Base-by-base conservation (phyloP, 2,329 filamentous ascomycete species). In the Trichoderma asperellum region DNA sequence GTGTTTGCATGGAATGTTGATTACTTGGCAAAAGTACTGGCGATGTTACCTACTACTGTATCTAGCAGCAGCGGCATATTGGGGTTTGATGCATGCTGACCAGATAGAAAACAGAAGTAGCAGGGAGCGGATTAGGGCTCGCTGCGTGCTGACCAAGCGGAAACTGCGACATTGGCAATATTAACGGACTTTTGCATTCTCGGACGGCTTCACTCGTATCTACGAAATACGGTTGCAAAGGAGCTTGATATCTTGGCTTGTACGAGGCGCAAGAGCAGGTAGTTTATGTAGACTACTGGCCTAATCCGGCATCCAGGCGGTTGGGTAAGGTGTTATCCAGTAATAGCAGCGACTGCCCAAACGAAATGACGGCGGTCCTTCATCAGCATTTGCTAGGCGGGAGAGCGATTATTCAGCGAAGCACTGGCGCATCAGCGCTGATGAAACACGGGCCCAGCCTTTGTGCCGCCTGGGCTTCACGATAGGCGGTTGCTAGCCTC, bases 361-460 rank as follows among this genome's bases (percentile, higher is more conserved):
- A 66, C 55, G 64, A 67, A 67, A 67, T 67, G 64, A 58, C 35
- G 32, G 40, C 21, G 53, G 64, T 67, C 55, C 64, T 67, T 67
- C 64, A 67, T 67, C 64, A 58, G n/a, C 21, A 56, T 21, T 67
- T 59, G 64, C 52, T 55, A 67, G 64, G 55, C 40, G 40, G 40
- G 55, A n/a, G 64, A 11, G 21, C 8, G 21, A 64, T 57, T 57
- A 65, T 67, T 47, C 62, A 56, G 62, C 62, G 4, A 49, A 21
- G 47, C 47, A 49, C 47, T 43, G 32, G 55, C 37, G 18, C 37
- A 16, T 16, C 12, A 52, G 29, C 27, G 53, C 7, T 37, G 53
- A 53, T 66, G 62, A 66, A 66, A 66, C 62, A 66, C 27, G 40
- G 27, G 62, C 27, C 24, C 61, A 56, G 24, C 53, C 29, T 12